These are phyloP conservation scores for Malbranchea cinnamomea DNA, from an alignment of 2,329 filamentous ascomycete species.

Conservation along the genomic window DNA sequence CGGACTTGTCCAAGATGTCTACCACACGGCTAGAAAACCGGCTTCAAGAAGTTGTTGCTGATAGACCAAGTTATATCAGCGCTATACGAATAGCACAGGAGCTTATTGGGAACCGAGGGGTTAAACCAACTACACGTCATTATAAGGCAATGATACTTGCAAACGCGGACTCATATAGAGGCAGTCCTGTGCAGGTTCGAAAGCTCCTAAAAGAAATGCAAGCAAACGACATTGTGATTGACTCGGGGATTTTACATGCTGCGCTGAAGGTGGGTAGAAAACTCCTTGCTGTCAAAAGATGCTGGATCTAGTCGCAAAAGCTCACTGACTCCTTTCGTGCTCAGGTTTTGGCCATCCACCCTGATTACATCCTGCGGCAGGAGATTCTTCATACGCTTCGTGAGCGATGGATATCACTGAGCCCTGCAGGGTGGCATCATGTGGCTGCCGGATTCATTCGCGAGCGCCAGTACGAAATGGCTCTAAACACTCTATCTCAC, in stretches of 20 bases:
- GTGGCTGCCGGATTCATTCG: conserved; percentile 61
- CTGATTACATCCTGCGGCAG: conserved; percentile 63
- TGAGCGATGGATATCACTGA: conserved; percentile 53
- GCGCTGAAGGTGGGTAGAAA: conserved; percentile 44
- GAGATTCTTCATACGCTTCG: conserved; percentile 51
- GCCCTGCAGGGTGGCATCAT: conserved; percentile 47
- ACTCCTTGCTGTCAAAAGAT: conserved; percentile 1
- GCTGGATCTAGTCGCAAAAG: background rate
- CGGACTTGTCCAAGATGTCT: conserved; percentile 9
- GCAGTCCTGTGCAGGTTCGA: conserved; percentile 50
- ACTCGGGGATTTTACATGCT: conserved; percentile 54
- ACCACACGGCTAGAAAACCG: conserved; percentile 16
- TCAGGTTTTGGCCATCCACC: conserved; percentile 62
- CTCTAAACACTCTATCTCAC: conserved; percentile 52
- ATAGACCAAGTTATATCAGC: conserved; percentile 14
- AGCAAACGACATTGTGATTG: conserved; percentile 43
- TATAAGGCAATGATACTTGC: conserved; percentile 64
- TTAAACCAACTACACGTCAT: conserved; percentile 23
- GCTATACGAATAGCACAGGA: conserved; percentile 21
- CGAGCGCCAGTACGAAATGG: conserved; percentile 71
- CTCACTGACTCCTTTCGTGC: too few relatives aligned
- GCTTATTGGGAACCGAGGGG: conserved; percentile 23
- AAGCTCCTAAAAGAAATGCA: conserved; percentile 61
- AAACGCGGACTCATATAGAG: conserved; percentile 48
- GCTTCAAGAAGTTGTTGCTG: conserved; percentile 15